Evolutionary conservation across 805 yeast species (phyloP).

Genomic region (Saccharomycopsis sp.): DNA sequence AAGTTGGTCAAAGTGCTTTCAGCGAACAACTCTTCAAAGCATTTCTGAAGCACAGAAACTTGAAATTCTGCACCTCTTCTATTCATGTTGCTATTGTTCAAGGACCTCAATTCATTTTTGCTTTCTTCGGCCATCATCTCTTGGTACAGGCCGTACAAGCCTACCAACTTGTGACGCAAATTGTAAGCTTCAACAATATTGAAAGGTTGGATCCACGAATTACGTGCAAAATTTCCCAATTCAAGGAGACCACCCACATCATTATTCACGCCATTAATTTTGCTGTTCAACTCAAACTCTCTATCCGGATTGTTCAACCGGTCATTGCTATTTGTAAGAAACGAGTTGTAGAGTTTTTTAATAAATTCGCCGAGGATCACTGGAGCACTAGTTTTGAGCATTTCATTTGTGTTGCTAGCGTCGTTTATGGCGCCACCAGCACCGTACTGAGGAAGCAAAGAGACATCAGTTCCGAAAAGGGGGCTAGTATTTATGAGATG

Average conservation of each 20-base stretch:
- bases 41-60: slow-evolving; percentile 1
- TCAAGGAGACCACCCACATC: slow-evolving; percentile 4
- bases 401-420: neutral
- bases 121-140: slow-evolving; percentile 3
- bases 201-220: slow-evolving; percentile 19
- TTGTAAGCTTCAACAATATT: slow-evolving; percentile 17
- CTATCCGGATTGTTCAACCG: slow-evolving; percentile 12
- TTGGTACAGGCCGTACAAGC: slow-evolving; percentile 9
- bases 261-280: neutral
- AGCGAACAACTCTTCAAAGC: slow-evolving; percentile 4
- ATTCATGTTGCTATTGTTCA: neutral
- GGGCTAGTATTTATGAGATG: neutral
- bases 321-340: slow-evolving; percentile 13
- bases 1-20: slow-evolving; percentile 20
- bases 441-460: slow-evolving; percentile 16
- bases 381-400: slow-evolving; percentile 13
- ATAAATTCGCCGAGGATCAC: slow-evolving; percentile 14
- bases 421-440: too few species aligned
- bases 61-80: slow-evolving; percentile 7
- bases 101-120: slow-evolving; percentile 12
- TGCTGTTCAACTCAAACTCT: neutral
- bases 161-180: slow-evolving; percentile 9
- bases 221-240: slow-evolving; percentile 14
- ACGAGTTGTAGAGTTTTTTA: slow-evolving; percentile 4
- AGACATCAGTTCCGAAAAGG: slow-evolving; percentile 20